These are phyloP conservation scores for Trifolium repens DNA, from an alignment of 306 rosid species.

Conservation along the genomic window DNA sequence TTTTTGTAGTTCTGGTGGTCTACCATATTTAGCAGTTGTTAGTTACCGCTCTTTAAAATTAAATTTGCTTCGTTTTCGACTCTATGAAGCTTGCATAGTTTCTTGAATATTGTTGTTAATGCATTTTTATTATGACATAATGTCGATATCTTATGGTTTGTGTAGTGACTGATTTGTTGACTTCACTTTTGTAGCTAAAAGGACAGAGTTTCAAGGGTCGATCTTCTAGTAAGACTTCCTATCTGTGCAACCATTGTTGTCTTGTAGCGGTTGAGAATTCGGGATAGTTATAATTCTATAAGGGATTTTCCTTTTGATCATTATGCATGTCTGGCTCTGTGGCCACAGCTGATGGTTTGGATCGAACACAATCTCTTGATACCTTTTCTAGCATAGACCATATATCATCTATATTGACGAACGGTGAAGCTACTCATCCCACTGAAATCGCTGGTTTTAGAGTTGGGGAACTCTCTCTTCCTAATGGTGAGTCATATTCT, in stretches of 20 bases:
- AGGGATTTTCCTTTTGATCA: slow-evolving; percentile 58
- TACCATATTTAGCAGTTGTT: background rate
- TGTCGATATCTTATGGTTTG: slow-evolving; percentile 31
- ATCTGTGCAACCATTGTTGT: slow-evolving; percentile 45
- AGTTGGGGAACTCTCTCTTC: slow-evolving; percentile 68
- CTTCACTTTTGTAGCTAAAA: slow-evolving; percentile 42
- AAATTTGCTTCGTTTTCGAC: slow-evolving; percentile 9
- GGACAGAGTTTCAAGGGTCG: slow-evolving; percentile 49
- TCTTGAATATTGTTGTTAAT: slow-evolving; percentile 14
- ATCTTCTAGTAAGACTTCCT: slow-evolving; percentile 46
- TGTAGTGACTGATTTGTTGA: slow-evolving; percentile 34
- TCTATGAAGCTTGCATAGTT: slow-evolving; percentile 26
- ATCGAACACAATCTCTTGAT: slow-evolving; percentile 82
- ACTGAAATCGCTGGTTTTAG: slow-evolving; percentile 74
- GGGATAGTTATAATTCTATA: slow-evolving; percentile 47
- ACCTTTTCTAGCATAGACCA: slow-evolving; percentile 50
- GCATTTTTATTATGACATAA: slow-evolving; percentile 9
- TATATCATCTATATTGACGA: slow-evolving; percentile 50
- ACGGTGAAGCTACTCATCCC: slow-evolving; percentile 57
- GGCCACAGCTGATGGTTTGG: slow-evolving; percentile 69
- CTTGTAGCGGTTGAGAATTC: slow-evolving; percentile 51
- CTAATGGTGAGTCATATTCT: slow-evolving; percentile 73
- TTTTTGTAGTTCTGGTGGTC: slow-evolving; percentile 3
- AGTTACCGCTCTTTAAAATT: slow-evolving; percentile 13
- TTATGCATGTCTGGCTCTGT: slow-evolving; percentile 99